Percentiles rank a stretch among this genome's conserved stretches.
Conservation (phyloP, 345 rosid species). For the Dovyalis caffra region DNA sequence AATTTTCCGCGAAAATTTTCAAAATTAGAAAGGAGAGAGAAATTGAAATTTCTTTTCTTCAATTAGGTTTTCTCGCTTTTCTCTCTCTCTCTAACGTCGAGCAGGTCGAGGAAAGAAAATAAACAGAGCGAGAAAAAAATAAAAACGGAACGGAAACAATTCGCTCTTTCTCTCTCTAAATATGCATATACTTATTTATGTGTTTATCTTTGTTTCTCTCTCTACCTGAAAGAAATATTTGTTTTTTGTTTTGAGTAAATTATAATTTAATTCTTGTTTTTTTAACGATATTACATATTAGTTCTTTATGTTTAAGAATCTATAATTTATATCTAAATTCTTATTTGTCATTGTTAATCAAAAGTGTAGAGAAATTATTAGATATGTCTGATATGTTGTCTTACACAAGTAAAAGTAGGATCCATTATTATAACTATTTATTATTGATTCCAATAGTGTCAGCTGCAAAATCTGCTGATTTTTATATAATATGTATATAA, state of each 20-base stretch:
- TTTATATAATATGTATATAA: no score
- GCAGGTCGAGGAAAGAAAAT: conserved; percentile 28
- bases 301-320: background rate
- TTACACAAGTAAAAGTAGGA: no score
- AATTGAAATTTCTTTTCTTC: conserved; percentile 8
- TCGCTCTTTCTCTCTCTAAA: conserved; percentile 4
- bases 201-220: conserved; percentile 13
- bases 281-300: background rate
- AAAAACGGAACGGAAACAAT: conserved; percentile 30
- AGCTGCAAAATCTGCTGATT: no score
- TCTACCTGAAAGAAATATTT: background rate
- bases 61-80: conserved; percentile 16
- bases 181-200: background rate
- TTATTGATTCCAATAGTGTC: no score
- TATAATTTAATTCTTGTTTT: background rate
- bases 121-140: conserved; percentile 5
- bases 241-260: background rate
- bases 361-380: background rate
- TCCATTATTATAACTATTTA: no score
- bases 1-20: conserved; percentile 13
- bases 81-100: conserved; percentile 17
- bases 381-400: no score
- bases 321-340: background rate
- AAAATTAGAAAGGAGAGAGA: background rate
- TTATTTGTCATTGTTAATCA: background rate